Evolutionary conservation across 805 yeast species (phyloP).

Genomic region (Schwanniomyces occidentalis): DNA sequence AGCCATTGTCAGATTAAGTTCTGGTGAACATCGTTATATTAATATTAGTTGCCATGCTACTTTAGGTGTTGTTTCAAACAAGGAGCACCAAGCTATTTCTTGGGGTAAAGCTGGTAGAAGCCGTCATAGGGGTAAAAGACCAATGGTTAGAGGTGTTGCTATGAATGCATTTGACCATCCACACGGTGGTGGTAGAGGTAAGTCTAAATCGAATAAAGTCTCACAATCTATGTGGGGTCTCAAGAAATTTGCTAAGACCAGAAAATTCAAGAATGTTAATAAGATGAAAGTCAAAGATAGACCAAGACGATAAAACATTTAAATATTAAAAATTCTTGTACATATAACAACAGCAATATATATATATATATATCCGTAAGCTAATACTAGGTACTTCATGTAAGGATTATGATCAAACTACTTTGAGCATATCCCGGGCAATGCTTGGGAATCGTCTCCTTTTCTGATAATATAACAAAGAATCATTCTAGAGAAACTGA

Average conservation of each 20-base stretch:
- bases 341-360: background rate
- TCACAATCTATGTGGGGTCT: slow-evolving; percentile 98
- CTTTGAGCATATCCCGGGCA: background rate
- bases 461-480: slow-evolving; percentile 9
- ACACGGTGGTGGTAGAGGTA: slow-evolving; percentile 99
- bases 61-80: slow-evolving; percentile 87
- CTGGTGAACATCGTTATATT: slow-evolving; percentile 93
- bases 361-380: slow-evolving; percentile 1
- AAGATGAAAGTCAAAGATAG: slow-evolving; percentile 87
- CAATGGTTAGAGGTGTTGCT: slow-evolving; percentile 96
- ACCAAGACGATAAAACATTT: slow-evolving; percentile 56
- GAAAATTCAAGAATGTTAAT: slow-evolving; percentile 85
- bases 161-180: slow-evolving; percentile 98
- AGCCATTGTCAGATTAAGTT: slow-evolving; percentile 79
- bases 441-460: background rate
- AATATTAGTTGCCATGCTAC: slow-evolving; percentile 88
- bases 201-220: slow-evolving; percentile 91
- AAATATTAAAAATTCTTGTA: slow-evolving; percentile 3
- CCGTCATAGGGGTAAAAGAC: slow-evolving; percentile 90
- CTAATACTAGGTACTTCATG: too few relatives aligned
- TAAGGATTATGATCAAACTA: too few relatives aligned
- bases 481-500: slow-evolving; percentile 6
- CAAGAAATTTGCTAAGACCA: slow-evolving; percentile 91
- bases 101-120: slow-evolving; percentile 97
- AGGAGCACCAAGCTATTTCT: slow-evolving; percentile 84